phyloP scores from a whole-genome alignment of 306 rosid species.

The Sicyos edulis region DNA sequence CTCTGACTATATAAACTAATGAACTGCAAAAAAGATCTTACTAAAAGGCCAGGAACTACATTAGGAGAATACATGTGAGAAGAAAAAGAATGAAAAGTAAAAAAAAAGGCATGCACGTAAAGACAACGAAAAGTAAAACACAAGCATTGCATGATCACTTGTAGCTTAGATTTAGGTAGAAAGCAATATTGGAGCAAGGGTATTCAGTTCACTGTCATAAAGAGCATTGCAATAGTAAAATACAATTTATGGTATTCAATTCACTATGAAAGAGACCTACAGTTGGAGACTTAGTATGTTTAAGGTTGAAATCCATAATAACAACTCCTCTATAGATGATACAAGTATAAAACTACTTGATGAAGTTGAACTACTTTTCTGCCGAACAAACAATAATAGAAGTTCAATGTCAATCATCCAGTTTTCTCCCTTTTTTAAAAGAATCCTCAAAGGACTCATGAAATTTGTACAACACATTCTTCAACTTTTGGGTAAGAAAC shows the following conservation, averaged over 20 bases:
- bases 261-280: background rate
- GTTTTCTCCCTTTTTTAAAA: background rate
- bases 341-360: background rate
- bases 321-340: background rate
- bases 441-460: background rate
- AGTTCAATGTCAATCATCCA: background rate
- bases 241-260: background rate
- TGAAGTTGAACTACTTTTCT: background rate
- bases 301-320: background rate
- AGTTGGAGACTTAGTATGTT: background rate
- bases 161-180: background rate
- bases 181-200: background rate
- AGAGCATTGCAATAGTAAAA: background rate
- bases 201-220: background rate
- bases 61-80: too few species aligned
- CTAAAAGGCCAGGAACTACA: too few species aligned
- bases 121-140: background rate
- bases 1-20: too few species aligned
- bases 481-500: too few species aligned
- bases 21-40: too few species aligned
- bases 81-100: background rate
- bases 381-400: background rate
- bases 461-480: background rate
- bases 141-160: background rate
- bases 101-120: background rate